Evolutionary conservation across 2,329 filamentous ascomycete genomes (phyloP).

Genomic region (Raffaelea arxii): DNA sequence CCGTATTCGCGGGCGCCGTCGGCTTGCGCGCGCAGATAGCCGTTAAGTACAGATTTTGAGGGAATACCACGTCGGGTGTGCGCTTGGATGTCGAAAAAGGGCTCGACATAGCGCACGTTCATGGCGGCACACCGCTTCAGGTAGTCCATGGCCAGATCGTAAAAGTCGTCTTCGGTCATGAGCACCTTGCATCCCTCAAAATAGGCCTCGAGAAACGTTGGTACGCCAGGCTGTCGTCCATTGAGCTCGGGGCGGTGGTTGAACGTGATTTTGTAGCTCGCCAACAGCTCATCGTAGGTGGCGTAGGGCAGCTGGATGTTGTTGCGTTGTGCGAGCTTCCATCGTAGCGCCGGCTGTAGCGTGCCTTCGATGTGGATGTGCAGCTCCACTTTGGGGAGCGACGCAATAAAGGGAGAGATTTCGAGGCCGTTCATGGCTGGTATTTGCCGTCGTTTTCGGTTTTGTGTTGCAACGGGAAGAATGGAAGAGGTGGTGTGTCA

Average conservation of each 20-base stretch:
- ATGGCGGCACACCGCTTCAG: conserved; percentile 53
- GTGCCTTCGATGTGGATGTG: conserved; percentile 38
- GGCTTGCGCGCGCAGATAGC: conserved; percentile 49
- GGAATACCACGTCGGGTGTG: conserved; percentile 54
- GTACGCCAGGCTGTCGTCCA: conserved; percentile 16
- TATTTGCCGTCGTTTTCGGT: too few species aligned
- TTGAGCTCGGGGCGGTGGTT: conserved; percentile 22
- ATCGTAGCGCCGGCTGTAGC: conserved; percentile 28
- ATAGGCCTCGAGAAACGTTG: conserved; percentile 60
- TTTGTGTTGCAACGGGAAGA: too few species aligned
- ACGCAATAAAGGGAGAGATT: conserved; percentile 23
- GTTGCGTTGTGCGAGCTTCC: conserved; percentile 30
- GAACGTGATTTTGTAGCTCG: conserved; percentile 54
- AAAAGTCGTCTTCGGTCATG: conserved; percentile 4
- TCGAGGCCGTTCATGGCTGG: conserved; percentile 20
- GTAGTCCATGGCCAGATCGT: conserved; percentile 61
- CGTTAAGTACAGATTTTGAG: conserved; percentile 53
- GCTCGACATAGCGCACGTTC: conserved; percentile 60
- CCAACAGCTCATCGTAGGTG: conserved; percentile 44
- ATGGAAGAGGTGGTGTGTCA: too few species aligned
- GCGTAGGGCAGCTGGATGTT: conserved; percentile 19
- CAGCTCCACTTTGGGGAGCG: conserved; percentile 33
- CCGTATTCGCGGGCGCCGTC: conserved; percentile 52
- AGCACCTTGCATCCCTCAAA: conserved; percentile 54
- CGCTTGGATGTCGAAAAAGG: conserved; percentile 74